Evolutionary conservation across 148 eudicot genomes (phyloP).

Genomic region (Cornus suecica): DNA sequence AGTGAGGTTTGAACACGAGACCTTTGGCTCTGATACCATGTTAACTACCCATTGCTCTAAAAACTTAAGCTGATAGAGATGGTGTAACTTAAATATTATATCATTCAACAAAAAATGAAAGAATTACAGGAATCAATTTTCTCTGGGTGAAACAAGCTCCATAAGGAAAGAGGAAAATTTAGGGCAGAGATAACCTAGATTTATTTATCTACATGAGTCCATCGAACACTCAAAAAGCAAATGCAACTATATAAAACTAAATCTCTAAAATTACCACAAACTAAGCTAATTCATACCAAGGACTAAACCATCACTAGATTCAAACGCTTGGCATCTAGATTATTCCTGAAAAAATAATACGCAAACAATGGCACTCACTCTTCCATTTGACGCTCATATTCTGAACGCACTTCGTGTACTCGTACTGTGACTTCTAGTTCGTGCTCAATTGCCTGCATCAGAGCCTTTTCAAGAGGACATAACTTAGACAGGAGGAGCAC

Average conservation of each 20-base stretch:
- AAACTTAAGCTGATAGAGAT: no score
- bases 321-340: neutral
- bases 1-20: no score
- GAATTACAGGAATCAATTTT: neutral
- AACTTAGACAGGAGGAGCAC: neutral
- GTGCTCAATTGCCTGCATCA: conserved; percentile 90
- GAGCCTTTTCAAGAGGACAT: conserved; percentile 41
- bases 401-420: conserved; percentile 93
- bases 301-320: neutral
- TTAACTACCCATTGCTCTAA: no score
- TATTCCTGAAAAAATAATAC: neutral
- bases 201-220: neutral
- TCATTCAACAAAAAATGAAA: neutral
- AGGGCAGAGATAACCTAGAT: no score
- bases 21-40: no score
- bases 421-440: conserved; percentile 87
- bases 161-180: no score
- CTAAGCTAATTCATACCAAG: neutral
- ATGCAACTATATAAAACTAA: neutral
- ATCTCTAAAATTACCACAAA: neutral
- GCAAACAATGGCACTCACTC: conserved; percentile 51
- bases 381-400: conserved; percentile 93
- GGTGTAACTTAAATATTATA: neutral
- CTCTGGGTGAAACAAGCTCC: neutral
- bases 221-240: conserved; percentile 1